Evolutionary conservation across 306 rosid genomes (phyloP).

Genomic region (Rosa multiflora): DNA sequence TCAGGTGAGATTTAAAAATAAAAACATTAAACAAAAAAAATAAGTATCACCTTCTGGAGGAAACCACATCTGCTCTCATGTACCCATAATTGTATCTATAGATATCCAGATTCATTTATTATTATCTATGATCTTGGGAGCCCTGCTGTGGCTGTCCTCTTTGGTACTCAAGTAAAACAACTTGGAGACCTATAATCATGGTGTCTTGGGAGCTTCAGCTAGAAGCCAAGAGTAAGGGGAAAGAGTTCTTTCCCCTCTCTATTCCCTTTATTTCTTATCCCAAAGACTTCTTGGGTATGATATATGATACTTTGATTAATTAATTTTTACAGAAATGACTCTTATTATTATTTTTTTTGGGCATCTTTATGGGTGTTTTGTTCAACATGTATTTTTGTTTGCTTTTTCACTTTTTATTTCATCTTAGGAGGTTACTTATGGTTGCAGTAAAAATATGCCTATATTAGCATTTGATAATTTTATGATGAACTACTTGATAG

Average conservation of each 20-base stretch:
- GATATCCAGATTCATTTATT: not conserved
- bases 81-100: not conserved
- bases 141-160: not conserved
- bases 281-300: not conserved
- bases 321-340: not conserved
- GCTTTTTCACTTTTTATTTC: not conserved
- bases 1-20: not conserved
- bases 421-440: not conserved
- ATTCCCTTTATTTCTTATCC: not conserved
- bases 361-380: not conserved
- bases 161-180: not conserved
- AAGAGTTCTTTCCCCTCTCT: not conserved
- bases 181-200: not conserved
- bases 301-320: not conserved
- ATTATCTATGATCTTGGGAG: not conserved
- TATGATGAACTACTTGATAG: slow-evolving; percentile 33
- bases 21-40: not conserved
- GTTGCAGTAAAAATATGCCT: not conserved
- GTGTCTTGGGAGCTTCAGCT: not conserved
- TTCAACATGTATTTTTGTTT: not conserved
- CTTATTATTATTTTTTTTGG: not conserved
- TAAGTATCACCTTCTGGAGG: not conserved
- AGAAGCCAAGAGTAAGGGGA: not conserved
- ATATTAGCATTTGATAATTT: not conserved
- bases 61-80: not conserved